These are phyloP conservation scores for Beta corolliflora DNA, from an alignment of 179 eudicot genomes.

Conservation along the genomic window DNA sequence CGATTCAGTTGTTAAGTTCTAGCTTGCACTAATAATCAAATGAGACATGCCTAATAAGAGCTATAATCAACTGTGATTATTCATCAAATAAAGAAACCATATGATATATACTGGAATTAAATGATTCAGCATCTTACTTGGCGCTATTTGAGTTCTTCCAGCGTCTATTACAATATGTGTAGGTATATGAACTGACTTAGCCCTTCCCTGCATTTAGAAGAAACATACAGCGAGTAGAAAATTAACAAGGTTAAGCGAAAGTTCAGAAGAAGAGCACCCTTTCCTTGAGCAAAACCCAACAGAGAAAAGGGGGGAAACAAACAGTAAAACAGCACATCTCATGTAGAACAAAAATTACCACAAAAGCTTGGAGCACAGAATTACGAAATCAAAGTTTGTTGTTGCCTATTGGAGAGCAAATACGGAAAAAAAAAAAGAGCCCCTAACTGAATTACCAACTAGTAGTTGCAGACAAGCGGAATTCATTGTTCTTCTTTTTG, in stretches of 20 bases:
- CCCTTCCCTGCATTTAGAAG: constrained; percentile 62
- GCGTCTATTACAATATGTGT: constrained; percentile 92
- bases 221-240: constrained; percentile 7
- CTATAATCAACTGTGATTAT: background rate
- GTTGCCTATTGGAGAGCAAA: background rate
- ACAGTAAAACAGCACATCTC: background rate
- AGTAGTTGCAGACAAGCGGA: background rate
- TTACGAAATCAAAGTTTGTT: background rate
- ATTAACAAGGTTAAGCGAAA: background rate
- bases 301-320: background rate
- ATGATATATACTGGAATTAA: background rate
- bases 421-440: background rate
- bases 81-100: background rate
- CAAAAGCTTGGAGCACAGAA: background rate
- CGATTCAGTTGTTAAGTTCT: background rate
- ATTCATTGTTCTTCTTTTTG: background rate
- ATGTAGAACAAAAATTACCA: background rate
- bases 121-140: constrained; percentile 59
- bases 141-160: constrained; percentile 98
- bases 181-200: constrained; percentile 77
- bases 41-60: background rate
- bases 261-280: background rate
- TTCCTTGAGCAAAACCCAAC: background rate
- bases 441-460: background rate
- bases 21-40: background rate